Base-by-base conservation (phyloP, 495 filamentous ascomycete genomes). In the Geopyxis carbonaria region DNA sequence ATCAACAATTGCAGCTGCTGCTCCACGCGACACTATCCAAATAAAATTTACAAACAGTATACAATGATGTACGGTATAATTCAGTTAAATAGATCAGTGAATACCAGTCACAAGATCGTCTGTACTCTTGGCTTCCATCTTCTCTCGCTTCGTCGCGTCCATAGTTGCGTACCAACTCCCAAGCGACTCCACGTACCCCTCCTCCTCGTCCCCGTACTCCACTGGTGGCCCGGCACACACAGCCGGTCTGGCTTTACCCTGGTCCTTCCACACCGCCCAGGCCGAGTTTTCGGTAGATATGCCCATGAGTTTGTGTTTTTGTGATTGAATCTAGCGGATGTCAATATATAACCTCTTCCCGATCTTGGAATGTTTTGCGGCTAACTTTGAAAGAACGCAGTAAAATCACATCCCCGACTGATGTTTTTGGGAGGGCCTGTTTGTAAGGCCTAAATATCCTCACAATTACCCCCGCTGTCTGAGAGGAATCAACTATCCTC, bases 361-460 rank as follows among this genome's bases (percentile, higher is more conserved):
- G 11, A n/a, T 66, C 8, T 68, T 38, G n/a, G 64, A 62, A 34
- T 65, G 59, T 10, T n/a, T n/a, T n/a, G n/a, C n/a, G n/a, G n/a
- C n/a, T n/a, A n/a, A 91, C 80, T 38, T 66, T 68, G 49, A 94
- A 84, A 28, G 74, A 65, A 4, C 78, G 68, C 9, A 97, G 65
- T 25, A 97, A 57, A 15, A 93, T 63, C 2, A 75, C 72, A 46
- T 89, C 78, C 5, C 89, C 89, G 11, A 67, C 65, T 2, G 64
- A 60, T 18, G 82, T 63, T 4, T 65, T 51, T 0, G 89, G 89
- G 2, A 95, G 61, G 0, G 73, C 69, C 9, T 69, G 67, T 47
- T 75, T 76, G 51, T 76, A 73, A 1, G 81, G 76, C 4, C 82
- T 70, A 56, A 80, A 80, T 11, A 93, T 62, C 41, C 79, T 73